Base-by-base conservation (phyloP, 1,284 basidiomycete genomes). In the Fomes fomentarius region DNA sequence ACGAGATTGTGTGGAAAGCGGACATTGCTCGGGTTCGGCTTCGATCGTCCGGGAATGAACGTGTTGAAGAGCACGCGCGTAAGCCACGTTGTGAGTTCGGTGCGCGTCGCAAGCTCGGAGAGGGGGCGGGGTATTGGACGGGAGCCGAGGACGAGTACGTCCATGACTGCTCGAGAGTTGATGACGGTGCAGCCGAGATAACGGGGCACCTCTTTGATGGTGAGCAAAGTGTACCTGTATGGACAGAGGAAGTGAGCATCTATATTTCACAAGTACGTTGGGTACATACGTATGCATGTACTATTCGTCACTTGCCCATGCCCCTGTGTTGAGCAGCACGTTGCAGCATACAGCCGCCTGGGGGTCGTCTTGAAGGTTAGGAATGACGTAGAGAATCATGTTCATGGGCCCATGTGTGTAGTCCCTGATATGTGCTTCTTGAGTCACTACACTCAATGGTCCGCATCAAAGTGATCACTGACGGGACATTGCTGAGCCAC, bases 1-100 rank as follows among this genome's bases (percentile, higher is more conserved):
- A 69, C 69, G 49, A 76, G 64, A 50, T 70, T 73, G 61, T 72
- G 71, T 46, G 78, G 71, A 59, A 71, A 64, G 25, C 67, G 70
- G 51, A 75, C 63, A 50, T 72, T 66, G 54, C 46, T 48, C 11
- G 66, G 67, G 14, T 37, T 52, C 63, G 62, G 49, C 47, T 63
- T 61, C 50, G 61, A 61, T 45, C 54, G 65, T 6, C 69, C 70
- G 31, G 70, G 68, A 34, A 65, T 62, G 55, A 73, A 52, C n/a
- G 67, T 71, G 56, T 66, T 69, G 50, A 77, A 66, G 46, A 75
- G 65, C 35, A 72, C 62, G 47, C 70, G 64, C n/a, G 70, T 69
- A 51, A 78, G 70, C 75, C 76, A 78, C 19, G 67, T 63, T 15
- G 53, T 63, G 38, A 71, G 64, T 50, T 73, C 66, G 38, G 64